Base-by-base conservation (phyloP, 345 rosid genomes). In the Arabidopsis suecica region DNA sequence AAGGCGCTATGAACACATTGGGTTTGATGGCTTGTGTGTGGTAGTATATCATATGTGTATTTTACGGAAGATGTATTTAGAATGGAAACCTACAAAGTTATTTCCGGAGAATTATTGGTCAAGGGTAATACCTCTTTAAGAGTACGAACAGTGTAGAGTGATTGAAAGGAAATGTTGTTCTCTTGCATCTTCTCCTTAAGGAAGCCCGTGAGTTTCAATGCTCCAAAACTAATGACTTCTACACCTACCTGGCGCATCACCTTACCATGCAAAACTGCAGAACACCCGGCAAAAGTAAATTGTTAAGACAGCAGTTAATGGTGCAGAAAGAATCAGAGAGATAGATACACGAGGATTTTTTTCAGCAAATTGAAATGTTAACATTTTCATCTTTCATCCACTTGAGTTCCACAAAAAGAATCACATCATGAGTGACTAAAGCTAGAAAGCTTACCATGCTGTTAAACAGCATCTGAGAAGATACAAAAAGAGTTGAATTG, bases 201-300 rank as follows among this genome's bases (percentile, higher is more conserved):
- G 77, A 84, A 93, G 44, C 93, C 93, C 10, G 98, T 91, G 56
- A 91, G 90, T 69, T 91, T 93, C 72, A 88, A 69, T 51, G 91
- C 97, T 83, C 98, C 98, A 42, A 88, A 48, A 58, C 97, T 91
- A 5, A 82, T 83, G 47, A 84, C 88, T 85, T 94, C 98, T 77
- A 91, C 95, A 44, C 98, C 98, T 68, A 91, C 87, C 74, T 88
- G 82, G 54, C 84, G 91, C 96, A 86, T 91, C 60, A 91, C 97
- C 84, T 90, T 90, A 58, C 97, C 98, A 74, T 91, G 62, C 71
- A 94, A 82, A 85, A 94, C 98, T 94, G 80, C 69, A 80, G 65
- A 80, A 57, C 47, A 74, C 34, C 56, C 50, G 61, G 40, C 13
- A 30, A 62, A 59, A 66, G 32, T 72, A 47, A 70, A 64, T 41